A percentile compares a stretch with the other conserved stretches of the same genome.
These are phyloP conservation scores for Boletus bicolor DNA, from an alignment of 768 basidiomycete genomes.

Conservation along the genomic window DNA sequence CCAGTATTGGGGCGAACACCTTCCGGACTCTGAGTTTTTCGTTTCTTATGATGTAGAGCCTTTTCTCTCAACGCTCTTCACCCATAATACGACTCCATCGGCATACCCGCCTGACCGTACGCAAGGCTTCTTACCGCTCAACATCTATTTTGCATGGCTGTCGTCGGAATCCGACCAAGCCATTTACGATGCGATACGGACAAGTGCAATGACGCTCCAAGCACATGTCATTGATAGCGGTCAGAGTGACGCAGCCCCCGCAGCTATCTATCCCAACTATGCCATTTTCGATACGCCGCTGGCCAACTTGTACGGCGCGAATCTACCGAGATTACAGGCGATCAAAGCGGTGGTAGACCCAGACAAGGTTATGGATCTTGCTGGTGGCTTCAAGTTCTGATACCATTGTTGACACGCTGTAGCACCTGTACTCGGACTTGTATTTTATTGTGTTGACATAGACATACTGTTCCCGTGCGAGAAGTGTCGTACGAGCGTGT, in stretches of 20 bases:
- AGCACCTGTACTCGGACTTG: neutral
- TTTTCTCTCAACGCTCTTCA: slow-evolving; percentile 43
- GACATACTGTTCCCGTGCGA: too few species aligned
- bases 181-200: slow-evolving; percentile 36
- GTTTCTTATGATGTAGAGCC: slow-evolving; percentile 41
- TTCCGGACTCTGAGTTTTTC: neutral
- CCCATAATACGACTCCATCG: slow-evolving; percentile 34
- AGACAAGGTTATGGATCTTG: slow-evolving; percentile 53
- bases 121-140: slow-evolving; percentile 38
- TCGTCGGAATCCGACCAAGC: neutral
- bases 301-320: slow-evolving; percentile 44
- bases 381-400: slow-evolving; percentile 60
- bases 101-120: slow-evolving; percentile 47
- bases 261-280: slow-evolving; percentile 54
- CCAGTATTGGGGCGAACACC: slow-evolving; percentile 12
- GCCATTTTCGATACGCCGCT: slow-evolving; percentile 51
- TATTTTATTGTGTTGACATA: neutral
- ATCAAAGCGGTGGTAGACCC: slow-evolving; percentile 53
- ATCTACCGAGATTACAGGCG: slow-evolving; percentile 34
- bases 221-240: slow-evolving; percentile 40
- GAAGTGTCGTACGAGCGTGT: neutral
- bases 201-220: slow-evolving; percentile 38
- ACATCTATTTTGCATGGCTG: slow-evolving; percentile 37
- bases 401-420: neutral
- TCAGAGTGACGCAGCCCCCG: slow-evolving; percentile 20